Evolutionary conservation across 2,329 filamentous ascomycete species (phyloP).

Genomic region (Acrodontium crateriforme): DNA sequence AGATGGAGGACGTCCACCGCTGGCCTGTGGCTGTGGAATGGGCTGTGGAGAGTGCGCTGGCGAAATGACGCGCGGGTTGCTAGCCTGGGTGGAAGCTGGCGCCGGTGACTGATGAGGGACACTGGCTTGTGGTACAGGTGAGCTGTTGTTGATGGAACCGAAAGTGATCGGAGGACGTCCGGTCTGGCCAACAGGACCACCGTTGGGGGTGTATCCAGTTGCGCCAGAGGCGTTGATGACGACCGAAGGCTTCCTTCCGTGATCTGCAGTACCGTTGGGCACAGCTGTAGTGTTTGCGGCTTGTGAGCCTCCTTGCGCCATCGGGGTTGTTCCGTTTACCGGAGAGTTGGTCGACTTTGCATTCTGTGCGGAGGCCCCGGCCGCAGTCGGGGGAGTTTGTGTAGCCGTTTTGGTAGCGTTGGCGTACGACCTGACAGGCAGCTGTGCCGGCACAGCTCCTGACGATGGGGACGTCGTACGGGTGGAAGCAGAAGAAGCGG

Average conservation of each 20-base stretch:
- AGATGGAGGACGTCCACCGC: slow-evolving; percentile 70
- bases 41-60: slow-evolving; percentile 83
- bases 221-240: slow-evolving; percentile 79
- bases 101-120: slow-evolving; percentile 54
- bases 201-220: slow-evolving; percentile 63
- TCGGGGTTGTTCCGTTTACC: slow-evolving; percentile 63
- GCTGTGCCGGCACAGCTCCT: slow-evolving; percentile 40
- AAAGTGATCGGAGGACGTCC: slow-evolving; percentile 57
- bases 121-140: slow-evolving; percentile 47
- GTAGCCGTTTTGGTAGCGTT: slow-evolving; percentile 43
- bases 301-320: slow-evolving; percentile 22
- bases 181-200: slow-evolving; percentile 47
- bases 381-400: slow-evolving; percentile 37
- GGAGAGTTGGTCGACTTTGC: slow-evolving; percentile 55
- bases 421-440: slow-evolving; percentile 46
- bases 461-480: slow-evolving; percentile 37
- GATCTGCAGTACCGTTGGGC: slow-evolving; percentile 60
- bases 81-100: slow-evolving; percentile 38
- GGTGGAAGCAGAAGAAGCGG: slow-evolving; percentile 34
- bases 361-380: slow-evolving; percentile 40
- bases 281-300: slow-evolving; percentile 36
- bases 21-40: slow-evolving; percentile 77
- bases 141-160: slow-evolving; percentile 53
- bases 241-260: slow-evolving; percentile 76
- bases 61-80: slow-evolving; percentile 62